These are phyloP conservation scores for Termitomyces sp. DNA, from an alignment of 768 basidiomycete genomes.

Conservation along the genomic window DNA sequence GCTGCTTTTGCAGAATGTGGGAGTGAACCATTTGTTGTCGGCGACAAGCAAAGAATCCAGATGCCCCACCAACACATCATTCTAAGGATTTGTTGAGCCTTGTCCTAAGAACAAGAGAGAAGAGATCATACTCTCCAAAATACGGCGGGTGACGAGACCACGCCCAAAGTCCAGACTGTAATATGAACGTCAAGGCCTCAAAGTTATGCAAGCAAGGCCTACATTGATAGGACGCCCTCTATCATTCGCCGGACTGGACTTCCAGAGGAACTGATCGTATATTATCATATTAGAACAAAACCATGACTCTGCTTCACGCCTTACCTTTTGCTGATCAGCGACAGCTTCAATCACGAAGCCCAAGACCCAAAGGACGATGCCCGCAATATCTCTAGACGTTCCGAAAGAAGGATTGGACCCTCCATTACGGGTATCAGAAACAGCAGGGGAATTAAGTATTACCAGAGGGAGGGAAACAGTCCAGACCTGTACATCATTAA, in stretches of 20 bases:
- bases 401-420: constrained; percentile 57
- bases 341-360: background rate
- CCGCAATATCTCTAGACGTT: constrained; percentile 48
- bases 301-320: background rate
- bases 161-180: background rate
- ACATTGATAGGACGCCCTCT: background rate
- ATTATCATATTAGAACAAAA: background rate
- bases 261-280: background rate
- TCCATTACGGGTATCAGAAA: constrained; percentile 39
- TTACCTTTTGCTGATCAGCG: background rate
- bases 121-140: background rate
- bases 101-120: background rate
- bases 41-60: constrained; percentile 56
- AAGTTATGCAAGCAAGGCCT: no score
- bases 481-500: constrained; percentile 14
- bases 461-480: constrained; percentile 57
- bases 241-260: background rate
- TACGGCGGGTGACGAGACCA: constrained; percentile 2
- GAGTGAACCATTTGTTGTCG: constrained; percentile 42
- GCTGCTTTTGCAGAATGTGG: constrained; percentile 41
- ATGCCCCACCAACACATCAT: constrained; percentile 67
- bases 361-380: background rate
- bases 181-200: background rate
- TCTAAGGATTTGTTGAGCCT: constrained; percentile 20
- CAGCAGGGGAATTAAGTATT: constrained; percentile 63